Evolutionary conservation across 345 rosid species (phyloP).

Genomic region (Rhodomyrtus tomentosa): DNA sequence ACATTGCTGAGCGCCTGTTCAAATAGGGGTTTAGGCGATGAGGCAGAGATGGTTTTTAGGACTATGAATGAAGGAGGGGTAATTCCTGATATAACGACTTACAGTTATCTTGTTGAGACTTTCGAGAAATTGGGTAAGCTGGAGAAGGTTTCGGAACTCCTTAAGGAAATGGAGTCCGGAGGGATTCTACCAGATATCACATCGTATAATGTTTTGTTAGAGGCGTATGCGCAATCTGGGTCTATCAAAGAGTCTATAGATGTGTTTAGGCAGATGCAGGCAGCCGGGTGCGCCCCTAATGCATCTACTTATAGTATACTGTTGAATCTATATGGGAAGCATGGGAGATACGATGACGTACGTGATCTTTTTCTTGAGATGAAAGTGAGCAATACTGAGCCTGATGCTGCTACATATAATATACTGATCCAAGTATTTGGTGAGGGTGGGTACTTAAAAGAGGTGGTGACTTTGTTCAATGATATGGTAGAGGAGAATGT

Average conservation of each 20-base stretch:
- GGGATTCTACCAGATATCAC: constrained; percentile 77
- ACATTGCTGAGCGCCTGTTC: constrained; percentile 90
- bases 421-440: constrained; percentile 78
- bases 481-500: constrained; percentile 95
- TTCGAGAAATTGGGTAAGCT: constrained; percentile 55
- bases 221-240: constrained; percentile 61
- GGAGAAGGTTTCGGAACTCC: constrained; percentile 58
- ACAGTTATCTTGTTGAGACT: constrained; percentile 62
- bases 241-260: constrained; percentile 65
- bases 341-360: constrained; percentile 79
- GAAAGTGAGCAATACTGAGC: constrained; percentile 82
- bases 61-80: constrained; percentile 89
- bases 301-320: constrained; percentile 62
- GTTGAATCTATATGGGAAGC: constrained; percentile 71
- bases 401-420: constrained; percentile 79
- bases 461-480: constrained; percentile 88
- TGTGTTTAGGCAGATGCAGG: constrained; percentile 88
- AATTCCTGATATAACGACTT: constrained; percentile 76
- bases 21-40: constrained; percentile 68
- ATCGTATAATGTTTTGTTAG: constrained; percentile 75
- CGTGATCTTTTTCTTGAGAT: constrained; percentile 86
- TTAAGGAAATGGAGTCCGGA: constrained; percentile 69
- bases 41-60: constrained; percentile 92
- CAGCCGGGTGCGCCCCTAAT: constrained; percentile 68
- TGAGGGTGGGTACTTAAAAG: constrained; percentile 94